These are phyloP conservation scores for Gossypium aridum DNA, from an alignment of 441 rosid genomes.

Conservation along the genomic window DNA sequence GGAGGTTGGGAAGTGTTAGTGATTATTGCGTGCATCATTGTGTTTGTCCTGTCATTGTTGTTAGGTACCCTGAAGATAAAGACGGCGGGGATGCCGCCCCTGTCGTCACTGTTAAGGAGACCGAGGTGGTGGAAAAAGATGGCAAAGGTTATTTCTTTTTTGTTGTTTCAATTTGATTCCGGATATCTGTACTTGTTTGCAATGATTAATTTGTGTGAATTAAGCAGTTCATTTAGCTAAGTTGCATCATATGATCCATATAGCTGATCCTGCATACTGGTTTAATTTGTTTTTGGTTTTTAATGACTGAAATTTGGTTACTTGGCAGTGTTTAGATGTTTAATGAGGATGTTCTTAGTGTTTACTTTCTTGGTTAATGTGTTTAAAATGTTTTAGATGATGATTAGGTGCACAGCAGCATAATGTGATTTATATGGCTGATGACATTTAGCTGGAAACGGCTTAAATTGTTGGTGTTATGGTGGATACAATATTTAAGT, in stretches of 20 bases:
- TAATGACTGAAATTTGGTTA: not conserved
- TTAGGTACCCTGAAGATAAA: slow-evolving; percentile 69
- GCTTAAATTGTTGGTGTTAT: not conserved
- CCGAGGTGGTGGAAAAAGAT: slow-evolving; percentile 29
- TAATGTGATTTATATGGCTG: not conserved
- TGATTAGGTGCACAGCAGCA: not conserved
- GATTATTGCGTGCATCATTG: slow-evolving; percentile 89
- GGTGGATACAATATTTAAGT: not conserved
- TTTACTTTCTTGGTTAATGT: not conserved
- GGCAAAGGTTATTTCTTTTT: slow-evolving; percentile 32
- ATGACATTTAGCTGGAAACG: not conserved
- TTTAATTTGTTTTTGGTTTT: not conserved
- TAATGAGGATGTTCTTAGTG: not conserved
- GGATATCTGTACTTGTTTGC: not conserved
- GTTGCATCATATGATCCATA: not conserved
- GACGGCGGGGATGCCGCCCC: slow-evolving; percentile 36
- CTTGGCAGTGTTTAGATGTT: not conserved
- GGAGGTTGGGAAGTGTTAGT: slow-evolving; percentile 76
- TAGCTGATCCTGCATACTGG: not conserved
- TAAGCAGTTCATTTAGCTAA: not conserved
- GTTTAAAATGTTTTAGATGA: not conserved
- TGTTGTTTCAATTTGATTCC: not conserved
- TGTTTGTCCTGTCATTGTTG: slow-evolving; percentile 84
- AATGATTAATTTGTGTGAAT: not conserved
- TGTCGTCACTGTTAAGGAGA: slow-evolving; percentile 36